Base-by-base conservation (phyloP, 768 basidiomycete genomes). In the Trametes sanguinea region DNA sequence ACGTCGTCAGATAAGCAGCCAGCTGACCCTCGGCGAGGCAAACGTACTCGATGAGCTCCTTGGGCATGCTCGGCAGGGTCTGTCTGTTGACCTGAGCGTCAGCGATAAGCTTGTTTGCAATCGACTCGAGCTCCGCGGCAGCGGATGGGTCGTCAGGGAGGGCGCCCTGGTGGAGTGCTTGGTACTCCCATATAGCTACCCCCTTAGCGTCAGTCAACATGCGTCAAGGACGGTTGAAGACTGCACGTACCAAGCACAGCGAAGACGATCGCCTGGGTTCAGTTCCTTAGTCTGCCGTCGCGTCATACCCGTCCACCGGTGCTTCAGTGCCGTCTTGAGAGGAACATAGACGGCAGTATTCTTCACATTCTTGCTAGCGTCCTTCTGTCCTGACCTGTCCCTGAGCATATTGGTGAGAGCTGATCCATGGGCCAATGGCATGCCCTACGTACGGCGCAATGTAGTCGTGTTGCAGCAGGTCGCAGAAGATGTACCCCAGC, bases 401-500 rank as follows among this genome's bases (percentile, higher is more conserved):
- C 90, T 93, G 52, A n/a, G 29, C 14, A 4, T 16, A 17, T 17
- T 43, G 52, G 57, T 37, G 50, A 56, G 47, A 65, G 66, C 63
- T 51, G 48, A 50, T 65, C 63, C 14, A 27, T 17, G 11, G 37
- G 14, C 44, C 5, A 46, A 17, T 50, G 35, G 35, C 42, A 54
- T 40, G 35, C 47, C 35, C 40, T 51, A 74, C 95, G 76, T 76
- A 95, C 96, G 88, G 85, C 48, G 87, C 77, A 64, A 97, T 85
- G 73, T 89, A 94, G 63, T 94, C 88, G 69, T 97, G 96, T 57
- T 84, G 81, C 59, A 95, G 79, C 57, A 99, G 81, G 73, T 98
- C 95, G 64, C 93, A 94, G 71, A 98, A 97, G 69, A 97, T 93
- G 75, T 94, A 99, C 14, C 96, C 96, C 48, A 87, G 77, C 61